A percentile compares a stretch with the other conserved stretches of the same genome.
Conservation (phyloP, 1,284 basidiomycete genomes). For the Somion occarium region DNA sequence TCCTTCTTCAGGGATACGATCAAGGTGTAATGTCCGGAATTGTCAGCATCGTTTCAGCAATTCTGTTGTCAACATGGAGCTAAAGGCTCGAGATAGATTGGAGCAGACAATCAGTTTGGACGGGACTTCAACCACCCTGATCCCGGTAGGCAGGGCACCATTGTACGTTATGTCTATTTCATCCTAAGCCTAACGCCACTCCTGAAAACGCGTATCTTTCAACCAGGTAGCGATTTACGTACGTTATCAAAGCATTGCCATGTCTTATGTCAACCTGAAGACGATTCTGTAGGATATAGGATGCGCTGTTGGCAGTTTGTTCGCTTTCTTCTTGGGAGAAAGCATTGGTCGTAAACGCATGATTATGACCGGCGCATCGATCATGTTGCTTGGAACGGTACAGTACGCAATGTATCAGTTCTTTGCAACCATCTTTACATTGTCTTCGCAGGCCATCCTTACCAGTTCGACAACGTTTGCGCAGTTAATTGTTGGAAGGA, state of each 20-base stretch:
- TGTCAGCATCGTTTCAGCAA: no score
- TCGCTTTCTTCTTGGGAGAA: constrained; percentile 38
- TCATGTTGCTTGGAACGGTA: constrained; percentile 43
- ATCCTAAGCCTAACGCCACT: not conserved
- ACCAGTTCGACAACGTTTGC: constrained; percentile 35
- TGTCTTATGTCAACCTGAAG: not conserved
- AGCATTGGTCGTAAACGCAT: constrained; percentile 36
- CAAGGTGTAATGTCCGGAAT: constrained; percentile 46
- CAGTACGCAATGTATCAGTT: constrained; percentile 9
- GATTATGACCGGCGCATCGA: constrained; percentile 36
- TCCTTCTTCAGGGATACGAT: constrained; percentile 41
- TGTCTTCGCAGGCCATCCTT: constrained; percentile 24
- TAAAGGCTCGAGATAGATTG: no score
- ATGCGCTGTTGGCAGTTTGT: constrained; percentile 33
- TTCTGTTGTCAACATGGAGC: no score
- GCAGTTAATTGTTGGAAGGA: constrained; percentile 46
- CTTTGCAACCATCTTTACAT: not conserved
- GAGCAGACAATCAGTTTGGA: constrained; percentile 40
- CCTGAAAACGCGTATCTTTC: not conserved
- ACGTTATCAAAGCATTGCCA: not conserved
- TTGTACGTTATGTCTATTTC: constrained; percentile 23
- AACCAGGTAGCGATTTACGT: constrained; percentile 25
- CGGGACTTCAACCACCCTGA: constrained; percentile 35
- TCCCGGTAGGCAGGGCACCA: constrained; percentile 37
- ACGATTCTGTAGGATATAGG: constrained; percentile 31